These are phyloP conservation scores for Pterocarpus macrocarpus DNA, from an alignment of 306 rosid genomes.

Conservation along the genomic window DNA sequence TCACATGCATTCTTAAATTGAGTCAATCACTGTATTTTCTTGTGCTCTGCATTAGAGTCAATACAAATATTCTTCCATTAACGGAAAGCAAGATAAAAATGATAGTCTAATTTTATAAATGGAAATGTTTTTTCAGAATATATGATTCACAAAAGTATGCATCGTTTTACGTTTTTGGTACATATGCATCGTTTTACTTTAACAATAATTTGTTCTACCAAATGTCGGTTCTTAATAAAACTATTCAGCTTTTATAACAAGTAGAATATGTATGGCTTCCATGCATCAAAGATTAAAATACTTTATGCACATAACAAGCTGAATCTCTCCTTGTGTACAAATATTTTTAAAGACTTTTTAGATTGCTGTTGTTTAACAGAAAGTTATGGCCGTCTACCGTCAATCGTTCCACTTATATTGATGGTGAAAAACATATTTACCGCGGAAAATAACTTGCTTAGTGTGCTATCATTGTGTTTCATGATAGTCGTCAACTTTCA, in stretches of 20 bases:
- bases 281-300: neutral
- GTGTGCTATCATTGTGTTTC: neutral
- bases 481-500: neutral
- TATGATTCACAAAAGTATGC: neutral
- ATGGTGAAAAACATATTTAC: neutral
- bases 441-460: neutral
- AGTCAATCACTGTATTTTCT: neutral
- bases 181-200: slow-evolving; percentile 1
- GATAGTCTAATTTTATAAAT: neutral
- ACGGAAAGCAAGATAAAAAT: neutral
- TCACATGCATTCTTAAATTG: neutral
- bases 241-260: neutral
- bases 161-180: too few species aligned
- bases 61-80: neutral
- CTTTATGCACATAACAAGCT: neutral
- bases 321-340: neutral
- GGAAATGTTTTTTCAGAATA: neutral
- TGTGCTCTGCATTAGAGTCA: neutral
- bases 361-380: neutral
- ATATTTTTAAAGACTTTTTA: neutral
- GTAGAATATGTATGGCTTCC: neutral
- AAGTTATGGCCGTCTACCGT: neutral
- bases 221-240: neutral
- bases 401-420: neutral
- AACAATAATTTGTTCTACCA: neutral